Evolutionary conservation across 148 eudicot genomes (phyloP).

Genomic region (Gaultheria prostrata): DNA sequence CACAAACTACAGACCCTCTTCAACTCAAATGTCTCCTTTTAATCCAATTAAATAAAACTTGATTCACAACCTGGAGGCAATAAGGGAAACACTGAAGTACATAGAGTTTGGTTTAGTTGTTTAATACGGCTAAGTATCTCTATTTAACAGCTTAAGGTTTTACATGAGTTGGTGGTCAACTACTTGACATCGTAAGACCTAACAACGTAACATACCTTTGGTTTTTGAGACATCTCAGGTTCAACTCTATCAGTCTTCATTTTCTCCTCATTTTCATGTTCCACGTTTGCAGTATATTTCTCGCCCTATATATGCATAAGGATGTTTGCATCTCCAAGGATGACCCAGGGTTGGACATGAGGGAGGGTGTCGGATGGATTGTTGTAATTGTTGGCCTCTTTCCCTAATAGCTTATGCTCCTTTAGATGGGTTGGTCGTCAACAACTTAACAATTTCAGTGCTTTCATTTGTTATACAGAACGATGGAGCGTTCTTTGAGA

Average conservation of each 20-base stretch:
- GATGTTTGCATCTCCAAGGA: not conserved
- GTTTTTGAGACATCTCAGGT: not conserved
- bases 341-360: not conserved
- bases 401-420: not conserved
- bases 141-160: not conserved
- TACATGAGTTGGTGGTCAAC: not conserved
- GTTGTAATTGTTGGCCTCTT: not conserved
- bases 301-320: not conserved
- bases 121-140: not conserved
- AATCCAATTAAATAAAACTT: not conserved
- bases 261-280: not conserved
- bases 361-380: not conserved
- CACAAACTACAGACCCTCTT: not conserved
- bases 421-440: not conserved
- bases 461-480: constrained; percentile 49
- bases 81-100: constrained; percentile 5
- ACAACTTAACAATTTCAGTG: not conserved
- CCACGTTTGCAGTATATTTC: not conserved
- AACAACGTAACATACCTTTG: not conserved
- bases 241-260: not conserved
- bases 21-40: not conserved
- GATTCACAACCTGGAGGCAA: not conserved
- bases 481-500: constrained; percentile 88
- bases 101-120: not conserved
- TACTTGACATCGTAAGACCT: not conserved